Evolutionary conservation across 1,284 basidiomycete genomes (phyloP).

Genomic region (Cutaneotrichosporon sp.): DNA sequence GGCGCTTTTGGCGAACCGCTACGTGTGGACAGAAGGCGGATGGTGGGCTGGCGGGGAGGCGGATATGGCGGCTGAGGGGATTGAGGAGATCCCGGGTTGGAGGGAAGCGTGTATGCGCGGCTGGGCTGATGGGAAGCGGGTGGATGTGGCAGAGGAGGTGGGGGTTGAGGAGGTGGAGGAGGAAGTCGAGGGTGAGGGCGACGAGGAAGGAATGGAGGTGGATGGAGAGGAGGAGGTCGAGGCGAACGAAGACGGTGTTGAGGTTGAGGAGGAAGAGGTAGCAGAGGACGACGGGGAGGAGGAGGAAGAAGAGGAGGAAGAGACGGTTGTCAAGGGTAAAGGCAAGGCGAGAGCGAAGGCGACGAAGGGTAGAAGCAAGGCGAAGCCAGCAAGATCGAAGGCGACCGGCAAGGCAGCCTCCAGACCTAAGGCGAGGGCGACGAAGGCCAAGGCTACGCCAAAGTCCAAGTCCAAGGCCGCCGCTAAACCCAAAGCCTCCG

Average conservation of each 20-base stretch:
- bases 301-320: not conserved
- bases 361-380: not conserved
- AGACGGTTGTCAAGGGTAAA: not conserved
- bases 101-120: slow-evolving; percentile 30
- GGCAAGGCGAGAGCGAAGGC: not conserved
- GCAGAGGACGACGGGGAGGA: not conserved
- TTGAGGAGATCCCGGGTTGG: slow-evolving; percentile 36
- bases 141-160: slow-evolving; percentile 13
- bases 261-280: not conserved
- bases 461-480: not conserved
- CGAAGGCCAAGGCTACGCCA: slow-evolving; percentile 3
- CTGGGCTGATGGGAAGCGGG: slow-evolving; percentile 29
- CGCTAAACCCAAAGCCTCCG: not conserved
- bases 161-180: slow-evolving; percentile 8
- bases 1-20: slow-evolving; percentile 30
- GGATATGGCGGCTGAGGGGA: slow-evolving; percentile 32
- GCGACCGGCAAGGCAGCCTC: not conserved
- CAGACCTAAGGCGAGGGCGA: not conserved
- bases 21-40: slow-evolving; percentile 31
- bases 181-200: slow-evolving; percentile 15
- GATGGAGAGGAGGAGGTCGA: slow-evolving; percentile 2
- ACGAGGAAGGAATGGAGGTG: slow-evolving; percentile 10
- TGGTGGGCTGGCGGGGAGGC: slow-evolving; percentile 41
- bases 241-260: not conserved
- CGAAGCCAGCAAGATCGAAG: not conserved